Percentiles rank a stretch among this genome's conserved stretches.
Conservation (phyloP, 2,329 filamentous ascomycete species). For the Penicillium palitans region DNA sequence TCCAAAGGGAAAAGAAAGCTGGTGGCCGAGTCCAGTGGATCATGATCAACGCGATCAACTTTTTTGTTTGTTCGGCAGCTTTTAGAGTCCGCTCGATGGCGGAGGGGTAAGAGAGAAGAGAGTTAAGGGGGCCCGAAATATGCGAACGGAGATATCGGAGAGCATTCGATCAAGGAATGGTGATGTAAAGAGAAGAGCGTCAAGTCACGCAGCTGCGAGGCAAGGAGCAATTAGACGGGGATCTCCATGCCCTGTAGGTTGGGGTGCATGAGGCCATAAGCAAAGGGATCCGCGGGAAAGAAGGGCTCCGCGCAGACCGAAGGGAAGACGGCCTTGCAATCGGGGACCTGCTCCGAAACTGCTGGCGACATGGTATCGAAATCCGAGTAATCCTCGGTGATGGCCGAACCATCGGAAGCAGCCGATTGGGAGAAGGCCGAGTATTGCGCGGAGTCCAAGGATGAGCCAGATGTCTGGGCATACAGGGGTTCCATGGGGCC, state of each 20-base stretch:
- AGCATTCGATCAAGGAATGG: slow-evolving; percentile 3
- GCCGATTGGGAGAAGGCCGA: slow-evolving; percentile 42
- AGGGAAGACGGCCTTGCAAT: slow-evolving; percentile 34
- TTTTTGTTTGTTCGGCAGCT: slow-evolving; percentile 14
- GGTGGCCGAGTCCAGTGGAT: slow-evolving; percentile 22
- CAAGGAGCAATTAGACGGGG: slow-evolving; percentile 4
- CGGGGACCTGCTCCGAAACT: slow-evolving; percentile 32
- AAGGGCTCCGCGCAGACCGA: slow-evolving; percentile 33
- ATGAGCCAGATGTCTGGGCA: slow-evolving; percentile 40
- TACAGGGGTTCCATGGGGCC: slow-evolving; percentile 37
- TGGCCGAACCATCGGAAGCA: slow-evolving; percentile 41
- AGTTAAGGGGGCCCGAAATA: slow-evolving; percentile 2
- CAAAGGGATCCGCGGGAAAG: slow-evolving; percentile 27
- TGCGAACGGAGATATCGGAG: background rate
- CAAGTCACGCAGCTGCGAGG: slow-evolving; percentile 7
- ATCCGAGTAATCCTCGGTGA: slow-evolving; percentile 41
- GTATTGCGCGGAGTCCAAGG: slow-evolving; percentile 37
- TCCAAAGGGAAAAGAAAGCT: slow-evolving; percentile 17
- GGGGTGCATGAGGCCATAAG: slow-evolving; percentile 26
- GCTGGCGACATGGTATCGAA: slow-evolving; percentile 40
- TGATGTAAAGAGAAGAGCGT: slow-evolving; percentile 1
- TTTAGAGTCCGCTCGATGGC: slow-evolving; percentile 6
- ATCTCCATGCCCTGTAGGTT: slow-evolving; percentile 21
- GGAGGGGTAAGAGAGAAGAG: background rate
- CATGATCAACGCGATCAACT: slow-evolving; percentile 14